These are phyloP conservation scores for Coix lacrymajobi DNA, from an alignment of 176 grass and related monocot genomes.

Conservation along the genomic window DNA sequence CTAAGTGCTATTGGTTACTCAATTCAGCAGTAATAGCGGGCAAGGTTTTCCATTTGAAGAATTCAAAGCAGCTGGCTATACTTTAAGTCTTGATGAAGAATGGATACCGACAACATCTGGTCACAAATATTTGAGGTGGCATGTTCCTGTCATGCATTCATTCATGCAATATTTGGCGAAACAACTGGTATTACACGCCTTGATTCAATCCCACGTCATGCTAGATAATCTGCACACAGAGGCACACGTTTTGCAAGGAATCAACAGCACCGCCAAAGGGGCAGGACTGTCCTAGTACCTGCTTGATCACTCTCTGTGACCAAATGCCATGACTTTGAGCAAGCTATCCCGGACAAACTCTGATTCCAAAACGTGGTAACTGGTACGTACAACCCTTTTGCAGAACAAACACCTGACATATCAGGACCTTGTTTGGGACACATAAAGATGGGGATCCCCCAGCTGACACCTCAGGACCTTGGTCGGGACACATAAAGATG, in stretches of 20 bases:
- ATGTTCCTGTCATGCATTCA: not conserved
- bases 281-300: not conserved
- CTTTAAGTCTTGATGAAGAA: not conserved
- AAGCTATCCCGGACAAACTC: not conserved
- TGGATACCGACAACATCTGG: not conserved
- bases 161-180: not conserved
- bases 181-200: not conserved
- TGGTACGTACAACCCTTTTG: not conserved
- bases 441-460: not conserved
- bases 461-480: not conserved
- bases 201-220: not conserved
- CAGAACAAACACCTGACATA: not conserved
- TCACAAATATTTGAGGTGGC: not conserved
- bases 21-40: not conserved
- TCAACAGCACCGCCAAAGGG: not conserved
- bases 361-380: not conserved
- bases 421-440: not conserved
- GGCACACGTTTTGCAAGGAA: not conserved
- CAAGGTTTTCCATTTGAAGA: not conserved
- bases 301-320: not conserved
- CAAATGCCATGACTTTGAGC: slow-evolving; percentile 15
- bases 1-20: not conserved
- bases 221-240: not conserved
- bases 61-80: not conserved
- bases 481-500: not conserved